These are phyloP conservation scores for Echites panduratus DNA, from an alignment of 257 asterid species.

Conservation along the genomic window DNA sequence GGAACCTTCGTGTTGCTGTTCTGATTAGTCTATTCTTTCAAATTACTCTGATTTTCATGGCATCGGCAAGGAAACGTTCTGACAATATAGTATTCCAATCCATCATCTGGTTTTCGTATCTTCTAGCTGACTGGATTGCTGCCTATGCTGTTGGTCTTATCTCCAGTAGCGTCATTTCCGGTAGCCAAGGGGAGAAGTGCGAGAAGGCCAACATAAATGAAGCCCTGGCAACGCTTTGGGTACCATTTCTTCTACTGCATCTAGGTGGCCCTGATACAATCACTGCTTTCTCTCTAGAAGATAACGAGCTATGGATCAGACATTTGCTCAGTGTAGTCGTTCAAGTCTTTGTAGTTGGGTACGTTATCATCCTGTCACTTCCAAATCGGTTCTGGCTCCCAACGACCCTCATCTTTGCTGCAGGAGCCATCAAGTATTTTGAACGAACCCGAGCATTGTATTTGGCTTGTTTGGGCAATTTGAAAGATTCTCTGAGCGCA, in stretches of 20 bases:
- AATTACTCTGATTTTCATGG: slow-evolving; percentile 7
- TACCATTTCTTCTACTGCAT: slow-evolving; percentile 12
- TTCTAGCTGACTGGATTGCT: slow-evolving; percentile 27
- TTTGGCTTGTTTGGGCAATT: slow-evolving; percentile 23
- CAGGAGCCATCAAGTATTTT: slow-evolving; percentile 34
- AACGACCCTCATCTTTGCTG: slow-evolving; percentile 19
- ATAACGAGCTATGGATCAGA: slow-evolving; percentile 38
- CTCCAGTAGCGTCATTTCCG: not conserved
- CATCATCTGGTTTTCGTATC: slow-evolving; percentile 20
- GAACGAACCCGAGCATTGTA: slow-evolving; percentile 35
- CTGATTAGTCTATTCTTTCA: slow-evolving; percentile 20
- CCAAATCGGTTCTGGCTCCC: slow-evolving; percentile 31
- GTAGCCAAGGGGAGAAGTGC: not conserved
- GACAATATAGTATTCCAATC: not conserved
- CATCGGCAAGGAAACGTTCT: slow-evolving; percentile 8
- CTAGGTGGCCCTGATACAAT: slow-evolving; percentile 44
- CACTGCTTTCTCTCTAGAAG: slow-evolving; percentile 43
- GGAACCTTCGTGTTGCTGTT: slow-evolving; percentile 24
- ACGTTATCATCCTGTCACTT: slow-evolving; percentile 30
- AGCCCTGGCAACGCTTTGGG: slow-evolving; percentile 16
- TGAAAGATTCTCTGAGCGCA: slow-evolving; percentile 27
- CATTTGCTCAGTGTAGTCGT: slow-evolving; percentile 26
- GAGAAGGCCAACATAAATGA: slow-evolving; percentile 1
- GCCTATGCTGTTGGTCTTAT: slow-evolving; percentile 24
- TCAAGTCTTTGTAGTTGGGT: slow-evolving; percentile 24